These are phyloP conservation scores for Pyracantha coccinea DNA, from an alignment of 331 rosid species.

Conservation along the genomic window DNA sequence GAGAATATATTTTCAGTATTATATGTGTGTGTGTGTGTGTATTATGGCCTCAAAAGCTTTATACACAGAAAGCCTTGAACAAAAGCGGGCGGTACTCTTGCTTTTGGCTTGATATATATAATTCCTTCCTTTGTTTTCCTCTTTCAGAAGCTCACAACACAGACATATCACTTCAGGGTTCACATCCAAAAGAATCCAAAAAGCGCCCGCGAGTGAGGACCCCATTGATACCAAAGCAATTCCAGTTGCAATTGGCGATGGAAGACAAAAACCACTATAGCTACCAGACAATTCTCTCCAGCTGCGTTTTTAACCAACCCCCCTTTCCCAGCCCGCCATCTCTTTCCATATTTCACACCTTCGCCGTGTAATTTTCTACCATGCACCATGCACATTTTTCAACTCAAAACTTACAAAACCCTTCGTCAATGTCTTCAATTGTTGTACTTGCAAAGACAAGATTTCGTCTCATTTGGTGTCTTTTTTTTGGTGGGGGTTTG, in stretches of 20 bases:
- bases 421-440: background rate
- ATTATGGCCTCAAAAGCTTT: too few species aligned
- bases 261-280: conserved; percentile 10
- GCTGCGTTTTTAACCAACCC: conserved; percentile 18
- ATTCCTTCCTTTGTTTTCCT: background rate
- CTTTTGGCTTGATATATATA: background rate
- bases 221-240: conserved; percentile 30
- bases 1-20: background rate
- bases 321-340: background rate
- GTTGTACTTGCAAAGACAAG: background rate
- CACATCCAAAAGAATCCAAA: conserved; percentile 43
- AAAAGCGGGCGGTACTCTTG: background rate
- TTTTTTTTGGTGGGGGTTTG: background rate
- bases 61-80: background rate
- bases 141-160: background rate
- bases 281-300: conserved; percentile 30
- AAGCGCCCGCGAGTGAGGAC: conserved; percentile 33
- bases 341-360: conserved; percentile 6
- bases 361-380: background rate
- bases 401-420: background rate
- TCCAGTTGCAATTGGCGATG: conserved; percentile 26
- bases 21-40: too few species aligned
- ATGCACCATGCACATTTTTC: background rate
- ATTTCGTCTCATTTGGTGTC: background rate
- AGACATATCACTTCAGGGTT: conserved; percentile 12